Evolutionary conservation across 1,284 basidiomycete species (phyloP).

Genomic region (Trichosporon sp.): DNA sequence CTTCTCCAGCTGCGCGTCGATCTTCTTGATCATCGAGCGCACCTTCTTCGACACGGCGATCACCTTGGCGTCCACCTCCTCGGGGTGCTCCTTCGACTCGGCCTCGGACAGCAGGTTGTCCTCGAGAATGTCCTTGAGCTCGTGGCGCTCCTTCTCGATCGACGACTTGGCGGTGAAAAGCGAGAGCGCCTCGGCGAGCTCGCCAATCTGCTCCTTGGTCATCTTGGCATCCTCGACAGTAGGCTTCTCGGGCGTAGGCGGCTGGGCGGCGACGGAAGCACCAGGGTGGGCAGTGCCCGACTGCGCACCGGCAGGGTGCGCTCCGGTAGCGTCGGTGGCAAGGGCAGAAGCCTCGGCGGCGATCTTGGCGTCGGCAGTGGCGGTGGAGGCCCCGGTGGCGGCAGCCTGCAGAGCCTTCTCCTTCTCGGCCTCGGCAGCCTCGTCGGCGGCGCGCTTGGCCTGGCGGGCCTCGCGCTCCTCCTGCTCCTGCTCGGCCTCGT

Average conservation of each 20-base stretch:
- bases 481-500: constrained; percentile 52
- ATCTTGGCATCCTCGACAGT: not conserved
- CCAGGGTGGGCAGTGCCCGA: not conserved
- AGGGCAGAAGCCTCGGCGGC: not conserved
- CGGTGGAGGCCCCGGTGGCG: not conserved
- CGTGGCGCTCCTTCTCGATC: constrained; percentile 91
- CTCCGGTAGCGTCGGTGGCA: not conserved
- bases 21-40: constrained; percentile 90
- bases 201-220: constrained; percentile 69
- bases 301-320: not conserved
- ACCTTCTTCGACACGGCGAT: constrained; percentile 82
- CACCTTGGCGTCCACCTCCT: constrained; percentile 39
- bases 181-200: constrained; percentile 86
- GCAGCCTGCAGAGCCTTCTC: not conserved
- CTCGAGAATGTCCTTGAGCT: constrained; percentile 82
- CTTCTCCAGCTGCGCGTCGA: constrained; percentile 86
- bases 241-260: constrained; percentile 1
- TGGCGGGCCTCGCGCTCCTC: not conserved
- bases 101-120: constrained; percentile 86
- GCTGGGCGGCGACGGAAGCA: not conserved
- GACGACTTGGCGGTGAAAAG: constrained; percentile 93
- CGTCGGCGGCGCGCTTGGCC: not conserved
- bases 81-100: constrained; percentile 44
- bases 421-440: constrained; percentile 7
- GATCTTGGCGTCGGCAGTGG: not conserved